Conservation (phyloP, 2,329 filamentous ascomycete species). For the Podosphaera aphanis region DNA sequence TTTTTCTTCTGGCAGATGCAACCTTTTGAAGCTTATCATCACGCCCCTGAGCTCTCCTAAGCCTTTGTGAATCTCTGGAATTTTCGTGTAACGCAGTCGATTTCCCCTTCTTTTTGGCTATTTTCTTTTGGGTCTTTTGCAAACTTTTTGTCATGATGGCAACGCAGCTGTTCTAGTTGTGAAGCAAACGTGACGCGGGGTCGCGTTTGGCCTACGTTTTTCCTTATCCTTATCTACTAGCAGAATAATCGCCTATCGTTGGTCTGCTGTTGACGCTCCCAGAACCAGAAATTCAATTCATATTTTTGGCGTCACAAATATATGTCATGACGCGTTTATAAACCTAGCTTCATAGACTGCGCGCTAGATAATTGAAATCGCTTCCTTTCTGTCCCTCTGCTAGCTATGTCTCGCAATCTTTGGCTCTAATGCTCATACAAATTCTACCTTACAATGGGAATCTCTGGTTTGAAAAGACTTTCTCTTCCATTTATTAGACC, state of each 20-base stretch:
- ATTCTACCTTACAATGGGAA: no score
- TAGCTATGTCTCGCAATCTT: no score
- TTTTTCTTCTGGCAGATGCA: slow-evolving; percentile 43
- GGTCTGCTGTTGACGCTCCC: no score
- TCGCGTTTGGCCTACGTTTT: background rate
- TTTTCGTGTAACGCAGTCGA: slow-evolving; percentile 63
- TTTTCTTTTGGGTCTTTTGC: slow-evolving; percentile 68
- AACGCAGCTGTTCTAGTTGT: background rate
- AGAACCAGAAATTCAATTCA: no score
- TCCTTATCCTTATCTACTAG: background rate
- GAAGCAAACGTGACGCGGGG: background rate
- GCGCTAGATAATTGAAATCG: no score
- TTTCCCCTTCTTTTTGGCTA: slow-evolving; percentile 63
- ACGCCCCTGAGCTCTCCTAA: slow-evolving; percentile 56
- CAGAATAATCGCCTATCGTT: no score
- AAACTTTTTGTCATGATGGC: slow-evolving; percentile 50
- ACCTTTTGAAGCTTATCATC: slow-evolving; percentile 64
- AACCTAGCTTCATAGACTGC: no score
- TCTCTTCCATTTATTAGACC: background rate
- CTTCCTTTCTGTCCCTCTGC: no score
- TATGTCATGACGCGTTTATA: no score
- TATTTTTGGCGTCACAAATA: no score
- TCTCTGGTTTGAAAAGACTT: background rate
- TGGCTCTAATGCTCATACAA: no score
- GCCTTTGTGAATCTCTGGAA: slow-evolving; percentile 61